Percentiles rank a stretch among this genome's conserved stretches.
Conservation (phyloP, 2,329 filamentous ascomycete species). For the Fusarium setosum region DNA sequence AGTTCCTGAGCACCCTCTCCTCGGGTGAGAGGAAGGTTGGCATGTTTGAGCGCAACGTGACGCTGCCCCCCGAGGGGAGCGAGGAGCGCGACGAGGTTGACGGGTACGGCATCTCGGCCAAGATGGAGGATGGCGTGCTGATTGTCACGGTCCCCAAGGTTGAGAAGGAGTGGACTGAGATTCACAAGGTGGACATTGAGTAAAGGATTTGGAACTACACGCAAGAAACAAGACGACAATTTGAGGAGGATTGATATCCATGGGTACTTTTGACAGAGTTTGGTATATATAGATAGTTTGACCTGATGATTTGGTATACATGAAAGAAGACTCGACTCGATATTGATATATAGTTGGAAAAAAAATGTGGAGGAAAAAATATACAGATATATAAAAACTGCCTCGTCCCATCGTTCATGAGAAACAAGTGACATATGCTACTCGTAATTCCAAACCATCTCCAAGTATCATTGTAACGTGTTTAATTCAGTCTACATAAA, state of each 20-base stretch:
- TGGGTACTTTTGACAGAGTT: slow-evolving; percentile 10
- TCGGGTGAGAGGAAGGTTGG: slow-evolving; percentile 78
- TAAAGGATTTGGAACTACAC: slow-evolving; percentile 42
- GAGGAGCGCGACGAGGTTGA: slow-evolving; percentile 70
- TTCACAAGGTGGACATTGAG: slow-evolving; percentile 69
- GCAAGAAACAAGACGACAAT: background rate
- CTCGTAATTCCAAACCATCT: background rate
- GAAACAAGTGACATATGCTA: slow-evolving; percentile 1
- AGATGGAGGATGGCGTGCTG: slow-evolving; percentile 82
- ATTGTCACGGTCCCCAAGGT: slow-evolving; percentile 81
- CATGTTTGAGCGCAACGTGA: slow-evolving; percentile 77
- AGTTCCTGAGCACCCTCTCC: slow-evolving; percentile 71
- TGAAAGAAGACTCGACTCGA: background rate
- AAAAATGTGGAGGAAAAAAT: slow-evolving; percentile 3
- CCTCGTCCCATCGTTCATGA: background rate
- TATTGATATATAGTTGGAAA: slow-evolving; percentile 7
- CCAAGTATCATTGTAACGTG: slow-evolving; percentile 3
- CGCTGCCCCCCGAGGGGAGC: slow-evolving; percentile 61
- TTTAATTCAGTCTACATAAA: slow-evolving; percentile 37
- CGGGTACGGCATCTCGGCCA: slow-evolving; percentile 75
- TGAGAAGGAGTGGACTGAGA: slow-evolving; percentile 73
- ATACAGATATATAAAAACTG: background rate
- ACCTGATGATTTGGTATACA: background rate
- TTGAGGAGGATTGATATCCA: background rate
- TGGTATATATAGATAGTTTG: slow-evolving; percentile 17